Evolutionary conservation across 1,139 yeast genomes (phyloP).

Genomic region (Neolecta irregularis): DNA sequence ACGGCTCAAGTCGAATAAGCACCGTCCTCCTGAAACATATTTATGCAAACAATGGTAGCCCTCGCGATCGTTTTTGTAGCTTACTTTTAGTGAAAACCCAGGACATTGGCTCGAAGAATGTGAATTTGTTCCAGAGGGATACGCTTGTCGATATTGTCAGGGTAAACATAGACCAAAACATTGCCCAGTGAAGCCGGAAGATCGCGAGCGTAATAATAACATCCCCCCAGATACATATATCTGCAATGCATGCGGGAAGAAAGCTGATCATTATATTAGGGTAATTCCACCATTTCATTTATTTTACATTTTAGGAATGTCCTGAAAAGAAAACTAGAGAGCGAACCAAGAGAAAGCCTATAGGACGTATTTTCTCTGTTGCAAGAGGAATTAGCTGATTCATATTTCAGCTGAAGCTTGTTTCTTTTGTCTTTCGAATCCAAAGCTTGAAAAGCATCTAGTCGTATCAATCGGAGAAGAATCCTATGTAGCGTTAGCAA

Average conservation of each 20-base stretch:
- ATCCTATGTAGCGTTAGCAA: constrained; percentile 62
- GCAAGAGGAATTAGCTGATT: constrained; percentile 29
- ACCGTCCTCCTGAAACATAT: constrained; percentile 8
- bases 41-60: constrained; percentile 8
- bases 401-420: constrained; percentile 33
- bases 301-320: constrained; percentile 1
- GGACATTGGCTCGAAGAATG: no score
- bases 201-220: constrained; percentile 12
- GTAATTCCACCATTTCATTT: no score
- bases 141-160: no score
- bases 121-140: no score
- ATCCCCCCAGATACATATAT: no score
- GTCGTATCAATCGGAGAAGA: constrained; percentile 56
- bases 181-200: constrained; percentile 10
- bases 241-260: no score
- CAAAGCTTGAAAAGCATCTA: constrained; percentile 66
- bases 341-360: constrained; percentile 13
- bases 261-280: constrained; percentile 7
- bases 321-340: constrained; percentile 14
- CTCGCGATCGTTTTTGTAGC: no score
- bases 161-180: no score
- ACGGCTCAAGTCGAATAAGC: no score
- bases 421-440: constrained; percentile 73
- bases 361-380: constrained; percentile 11
- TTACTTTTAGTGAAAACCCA: no score